Base-by-base conservation (phyloP, 768 basidiomycete species). In the Xerocomus spinulosus region DNA sequence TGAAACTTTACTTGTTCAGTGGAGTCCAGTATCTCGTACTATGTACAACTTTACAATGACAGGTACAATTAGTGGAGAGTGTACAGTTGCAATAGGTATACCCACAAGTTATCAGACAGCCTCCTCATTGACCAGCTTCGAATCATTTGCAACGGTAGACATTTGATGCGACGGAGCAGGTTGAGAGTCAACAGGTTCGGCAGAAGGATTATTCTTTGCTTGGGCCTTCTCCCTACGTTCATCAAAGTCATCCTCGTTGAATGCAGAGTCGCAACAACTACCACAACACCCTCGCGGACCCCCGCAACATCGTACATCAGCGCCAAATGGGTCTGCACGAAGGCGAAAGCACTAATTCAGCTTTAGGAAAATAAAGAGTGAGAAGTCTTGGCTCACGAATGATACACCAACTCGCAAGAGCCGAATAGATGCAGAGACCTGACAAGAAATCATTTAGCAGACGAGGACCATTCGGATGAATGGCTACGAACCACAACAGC, bases 171-270 rank as follows among this genome's bases (percentile, higher is more conserved):
- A 55, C 17, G 53, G 60, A 14, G 24, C 43, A 34, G 62, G 67
- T 26, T 68, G 65, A 30, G 53, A 52, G 13, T 45, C 42, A 7
- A 60, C 51, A 17, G 54, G 53, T 37, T 41, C 37, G 17, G 42
- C 30, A 26, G 35, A 26, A 36, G 46, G 49, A 21, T 42, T 44
- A 15, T 51, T 51, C 33, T 49, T 58, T 38, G 58, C 56, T 46
- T 51, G 62, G 13, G 57, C 54, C 46, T 44, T 53, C 33, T 52
- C 64, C 52, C 64, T 12, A 30, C 51, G 64, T 35, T 67, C 64
- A 25, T 67, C 64, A 40, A 67, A 57, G 46, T 57, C 50, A 25
- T 68, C 65, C 14, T 56, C 35, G 45, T 67, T 35, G 43, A 68
- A 68, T 34, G 60, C 56, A n/a, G 57, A 52, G 20, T 57, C 54